Conservation (phyloP, 148 eudicot species). For the Talinum fruticosum region DNA sequence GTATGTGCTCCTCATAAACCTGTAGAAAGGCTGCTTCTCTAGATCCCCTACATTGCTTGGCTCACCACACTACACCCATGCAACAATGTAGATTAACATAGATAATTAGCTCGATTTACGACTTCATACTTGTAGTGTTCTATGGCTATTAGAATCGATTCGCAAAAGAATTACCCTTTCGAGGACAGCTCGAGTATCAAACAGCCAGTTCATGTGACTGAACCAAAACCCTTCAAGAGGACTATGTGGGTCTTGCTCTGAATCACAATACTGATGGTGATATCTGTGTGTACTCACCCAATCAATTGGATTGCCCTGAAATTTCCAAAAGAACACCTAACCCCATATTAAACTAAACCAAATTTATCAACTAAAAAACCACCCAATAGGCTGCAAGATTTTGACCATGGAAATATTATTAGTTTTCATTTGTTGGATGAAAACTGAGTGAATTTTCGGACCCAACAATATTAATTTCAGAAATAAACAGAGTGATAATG, state of each 20-base stretch:
- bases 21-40: slow-evolving; percentile 70
- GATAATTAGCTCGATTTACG: background rate
- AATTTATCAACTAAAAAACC: background rate
- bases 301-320: slow-evolving; percentile 75
- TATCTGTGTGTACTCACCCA: slow-evolving; percentile 91
- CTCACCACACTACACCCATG: slow-evolving; percentile 57
- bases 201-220: slow-evolving; percentile 82
- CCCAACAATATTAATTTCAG: too few relatives aligned
- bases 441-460: background rate
- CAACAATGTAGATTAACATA: background rate
- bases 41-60: slow-evolving; percentile 69
- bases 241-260: slow-evolving; percentile 86
- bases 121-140: too few relatives aligned
- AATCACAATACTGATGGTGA: slow-evolving; percentile 72
- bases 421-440: too few relatives aligned
- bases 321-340: background rate
- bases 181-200: slow-evolving; percentile 33
- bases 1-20: slow-evolving; percentile 55
- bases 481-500: background rate
- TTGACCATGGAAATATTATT: too few relatives aligned
- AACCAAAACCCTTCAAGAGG: slow-evolving; percentile 88
- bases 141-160: too few relatives aligned
- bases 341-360: background rate
- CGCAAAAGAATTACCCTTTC: slow-evolving; percentile 40
- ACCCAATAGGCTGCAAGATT: background rate